These are phyloP conservation scores for Xerocomus spinulosus DNA, from an alignment of 768 basidiomycete genomes.

Conservation along the genomic window DNA sequence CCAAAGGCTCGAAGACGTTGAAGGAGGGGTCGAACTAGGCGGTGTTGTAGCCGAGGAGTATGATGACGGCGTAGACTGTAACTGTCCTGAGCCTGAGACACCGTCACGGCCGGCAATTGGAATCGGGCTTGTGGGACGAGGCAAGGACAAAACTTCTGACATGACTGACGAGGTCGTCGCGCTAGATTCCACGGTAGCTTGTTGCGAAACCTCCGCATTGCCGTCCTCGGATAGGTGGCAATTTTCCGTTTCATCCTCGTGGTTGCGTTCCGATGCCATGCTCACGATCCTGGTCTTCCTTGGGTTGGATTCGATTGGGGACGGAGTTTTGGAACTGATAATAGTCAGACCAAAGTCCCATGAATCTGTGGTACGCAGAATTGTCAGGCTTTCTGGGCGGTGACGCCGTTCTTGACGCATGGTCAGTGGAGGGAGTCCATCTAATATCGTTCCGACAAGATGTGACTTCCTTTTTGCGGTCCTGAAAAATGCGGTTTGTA, in stretches of 20 bases:
- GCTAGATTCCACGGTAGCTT: not conserved
- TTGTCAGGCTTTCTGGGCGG: constrained; percentile 33
- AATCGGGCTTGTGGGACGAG: constrained; percentile 3
- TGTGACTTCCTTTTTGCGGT: constrained; percentile 72
- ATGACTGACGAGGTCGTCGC: not conserved
- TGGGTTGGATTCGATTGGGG: constrained; percentile 5
- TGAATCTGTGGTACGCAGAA: constrained; percentile 59
- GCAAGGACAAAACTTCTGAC: not conserved
- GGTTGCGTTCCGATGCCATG: constrained; percentile 2
- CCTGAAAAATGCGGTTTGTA: constrained; percentile 77
- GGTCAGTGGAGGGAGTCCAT: constrained; percentile 67
- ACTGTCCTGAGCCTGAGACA: not conserved
- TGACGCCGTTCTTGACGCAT: constrained; percentile 67
- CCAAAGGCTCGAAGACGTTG: constrained; percentile 21
- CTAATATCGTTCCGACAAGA: constrained; percentile 72
- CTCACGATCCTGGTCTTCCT: constrained; percentile 4
- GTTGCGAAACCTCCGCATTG: not conserved
- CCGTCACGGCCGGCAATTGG: not conserved
- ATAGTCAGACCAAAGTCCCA: constrained; percentile 69
- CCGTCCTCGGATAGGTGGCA: constrained; percentile 3
- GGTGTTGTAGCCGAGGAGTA: not conserved
- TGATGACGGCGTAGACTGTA: constrained; percentile 3
- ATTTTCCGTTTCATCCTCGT: constrained; percentile 6
- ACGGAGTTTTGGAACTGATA: constrained; percentile 32
- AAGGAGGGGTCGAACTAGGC: constrained; percentile 4